Evolutionary conservation across 306 rosid genomes (phyloP).

Genomic region (Notholithocarpus densiflorus): DNA sequence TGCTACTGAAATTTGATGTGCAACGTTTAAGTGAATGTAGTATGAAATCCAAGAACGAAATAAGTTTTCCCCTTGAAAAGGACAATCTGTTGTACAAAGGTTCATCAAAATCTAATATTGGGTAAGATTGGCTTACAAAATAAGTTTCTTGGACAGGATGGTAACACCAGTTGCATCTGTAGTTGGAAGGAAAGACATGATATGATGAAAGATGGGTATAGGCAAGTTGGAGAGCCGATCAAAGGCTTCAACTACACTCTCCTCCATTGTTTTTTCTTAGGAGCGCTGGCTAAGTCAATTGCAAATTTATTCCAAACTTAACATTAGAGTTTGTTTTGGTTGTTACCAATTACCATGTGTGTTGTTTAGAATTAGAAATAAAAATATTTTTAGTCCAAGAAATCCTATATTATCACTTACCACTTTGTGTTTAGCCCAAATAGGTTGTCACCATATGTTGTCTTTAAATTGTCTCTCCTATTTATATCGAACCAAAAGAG

Average conservation of each 20-base stretch:
- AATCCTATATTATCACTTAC: no score
- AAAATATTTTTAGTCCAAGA: no score
- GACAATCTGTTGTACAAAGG: neutral
- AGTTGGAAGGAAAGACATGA: slow-evolving; percentile 5
- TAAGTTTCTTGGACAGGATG: neutral
- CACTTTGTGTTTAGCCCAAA: no score
- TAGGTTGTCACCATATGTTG: no score
- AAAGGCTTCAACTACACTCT: no score
- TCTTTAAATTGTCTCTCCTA: no score
- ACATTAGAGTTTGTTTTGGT: no score
- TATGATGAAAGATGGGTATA: neutral
- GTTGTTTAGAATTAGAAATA: no score
- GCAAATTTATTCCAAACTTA: no score
- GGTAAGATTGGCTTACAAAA: neutral
- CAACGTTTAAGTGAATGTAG: neutral
- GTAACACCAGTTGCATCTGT: neutral
- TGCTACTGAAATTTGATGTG: neutral
- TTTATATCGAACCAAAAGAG: no score
- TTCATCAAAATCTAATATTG: slow-evolving; percentile 1
- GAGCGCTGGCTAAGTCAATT: no score
- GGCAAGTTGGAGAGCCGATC: slow-evolving; percentile 1
- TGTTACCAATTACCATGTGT: no score
- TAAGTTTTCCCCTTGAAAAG: neutral
- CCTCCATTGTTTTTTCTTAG: neutral
- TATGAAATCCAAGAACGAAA: neutral